phyloP scores from a whole-genome alignment of 345 rosid species.

The Mercurialis annua region DNA sequence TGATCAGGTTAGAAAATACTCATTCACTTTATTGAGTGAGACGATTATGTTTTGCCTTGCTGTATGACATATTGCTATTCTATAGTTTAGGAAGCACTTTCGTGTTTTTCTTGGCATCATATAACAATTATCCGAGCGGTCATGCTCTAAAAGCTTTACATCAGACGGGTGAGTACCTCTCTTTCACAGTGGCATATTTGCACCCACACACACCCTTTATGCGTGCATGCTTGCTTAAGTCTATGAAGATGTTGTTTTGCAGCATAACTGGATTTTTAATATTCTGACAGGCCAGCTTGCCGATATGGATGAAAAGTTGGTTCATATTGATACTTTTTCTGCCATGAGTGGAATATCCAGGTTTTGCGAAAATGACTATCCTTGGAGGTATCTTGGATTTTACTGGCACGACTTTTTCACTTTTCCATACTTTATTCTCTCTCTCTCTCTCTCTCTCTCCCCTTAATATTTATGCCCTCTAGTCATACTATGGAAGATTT shows the following conservation, averaged over 20 bases:
- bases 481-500: conserved; percentile 1
- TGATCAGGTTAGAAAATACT: conserved; percentile 55
- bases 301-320: conserved; percentile 46
- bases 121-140: conserved; percentile 87
- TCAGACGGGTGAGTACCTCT: conserved; percentile 50
- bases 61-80: conserved; percentile 27
- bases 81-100: conserved; percentile 86
- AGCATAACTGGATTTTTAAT: conserved; percentile 3
- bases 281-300: conserved; percentile 41
- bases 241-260: neutral
- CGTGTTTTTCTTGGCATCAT: conserved; percentile 77
- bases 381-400: conserved; percentile 68
- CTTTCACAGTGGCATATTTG: conserved; percentile 18
- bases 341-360: conserved; percentile 98
- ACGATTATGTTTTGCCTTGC: conserved; percentile 4
- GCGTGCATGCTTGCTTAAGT: conserved; percentile 5
- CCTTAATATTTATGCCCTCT: neutral
- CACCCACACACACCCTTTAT: neutral
- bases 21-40: conserved; percentile 7
- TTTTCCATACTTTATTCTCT: neutral
- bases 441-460: neutral
- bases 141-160: conserved; percentile 79
- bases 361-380: conserved; percentile 70
- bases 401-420: neutral
- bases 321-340: conserved; percentile 85